These are phyloP conservation scores for Triticum dicoccoides DNA, from an alignment of 176 grass and related monocot species.

Conservation along the genomic window DNA sequence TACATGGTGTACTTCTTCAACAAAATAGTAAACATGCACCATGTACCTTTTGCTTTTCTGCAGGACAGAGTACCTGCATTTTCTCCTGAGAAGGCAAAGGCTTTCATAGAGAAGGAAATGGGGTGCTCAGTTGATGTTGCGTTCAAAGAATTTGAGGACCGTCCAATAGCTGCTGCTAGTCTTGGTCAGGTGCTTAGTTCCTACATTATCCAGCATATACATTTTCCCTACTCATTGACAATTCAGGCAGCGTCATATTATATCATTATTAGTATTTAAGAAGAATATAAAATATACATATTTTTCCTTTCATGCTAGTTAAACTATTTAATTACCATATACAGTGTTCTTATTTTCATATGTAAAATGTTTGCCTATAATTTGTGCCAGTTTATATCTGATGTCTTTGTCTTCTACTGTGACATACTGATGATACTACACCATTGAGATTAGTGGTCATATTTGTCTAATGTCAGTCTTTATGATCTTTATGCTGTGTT, in stretches of 20 bases:
- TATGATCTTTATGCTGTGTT: slow-evolving; percentile 12
- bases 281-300: not conserved
- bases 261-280: not conserved
- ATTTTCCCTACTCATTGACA: slow-evolving; percentile 14
- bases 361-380: not conserved
- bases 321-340: not conserved
- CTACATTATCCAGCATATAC: not conserved
- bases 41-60: slow-evolving; percentile 18
- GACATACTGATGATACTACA: slow-evolving; percentile 10
- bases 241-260: slow-evolving; percentile 1
- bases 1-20: not conserved
- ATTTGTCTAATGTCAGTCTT: not conserved
- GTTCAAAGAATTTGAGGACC: slow-evolving; percentile 91
- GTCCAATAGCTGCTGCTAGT: slow-evolving; percentile 92
- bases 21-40: slow-evolving; percentile 7
- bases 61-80: slow-evolving; percentile 98
- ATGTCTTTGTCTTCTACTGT: not conserved
- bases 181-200: slow-evolving; percentile 87
- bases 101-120: slow-evolving; percentile 84
- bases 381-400: not conserved
- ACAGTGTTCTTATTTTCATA: not conserved
- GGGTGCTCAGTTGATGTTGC: slow-evolving; percentile 71
- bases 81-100: slow-evolving; percentile 82
- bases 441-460: not conserved
- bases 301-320: not conserved